phyloP scores from a whole-genome alignment of 257 asterid genomes.

The Lavandula angustifolia region DNA sequence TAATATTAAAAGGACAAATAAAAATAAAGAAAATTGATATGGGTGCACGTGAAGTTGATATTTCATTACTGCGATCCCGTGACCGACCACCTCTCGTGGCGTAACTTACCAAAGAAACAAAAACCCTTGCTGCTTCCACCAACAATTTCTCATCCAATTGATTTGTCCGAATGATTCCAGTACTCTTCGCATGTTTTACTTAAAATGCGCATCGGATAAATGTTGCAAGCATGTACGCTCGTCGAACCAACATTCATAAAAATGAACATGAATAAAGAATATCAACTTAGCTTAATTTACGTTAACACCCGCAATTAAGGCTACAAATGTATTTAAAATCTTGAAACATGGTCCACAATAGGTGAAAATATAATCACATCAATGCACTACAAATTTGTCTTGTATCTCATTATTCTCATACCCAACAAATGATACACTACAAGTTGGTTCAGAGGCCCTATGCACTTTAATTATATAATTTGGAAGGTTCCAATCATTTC shows the following conservation, averaged over 20 bases:
- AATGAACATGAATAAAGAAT: background rate
- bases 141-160: conserved; percentile 21
- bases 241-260: background rate
- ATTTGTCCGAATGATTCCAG: no score
- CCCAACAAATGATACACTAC: background rate
- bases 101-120: conserved; percentile 24
- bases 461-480: background rate
- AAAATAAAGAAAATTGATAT: no score
- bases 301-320: background rate
- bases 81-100: conserved; percentile 44
- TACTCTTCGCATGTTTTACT: no score
- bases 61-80: no score
- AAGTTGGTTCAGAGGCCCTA: background rate
- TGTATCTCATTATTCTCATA: background rate
- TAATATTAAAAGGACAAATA: no score
- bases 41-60: no score
- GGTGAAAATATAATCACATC: background rate
- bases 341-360: conserved; percentile 26
- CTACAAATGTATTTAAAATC: background rate
- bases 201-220: no score
- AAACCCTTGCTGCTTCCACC: conserved; percentile 19
- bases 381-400: background rate
- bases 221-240: no score
- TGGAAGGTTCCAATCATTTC: conserved; percentile 24
- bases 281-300: background rate